Evolutionary conservation across 177 flowering plant species (phyloP), one percentile per base, ranked within the genome.

Genomic region (Telopea speciosissima): DNA sequence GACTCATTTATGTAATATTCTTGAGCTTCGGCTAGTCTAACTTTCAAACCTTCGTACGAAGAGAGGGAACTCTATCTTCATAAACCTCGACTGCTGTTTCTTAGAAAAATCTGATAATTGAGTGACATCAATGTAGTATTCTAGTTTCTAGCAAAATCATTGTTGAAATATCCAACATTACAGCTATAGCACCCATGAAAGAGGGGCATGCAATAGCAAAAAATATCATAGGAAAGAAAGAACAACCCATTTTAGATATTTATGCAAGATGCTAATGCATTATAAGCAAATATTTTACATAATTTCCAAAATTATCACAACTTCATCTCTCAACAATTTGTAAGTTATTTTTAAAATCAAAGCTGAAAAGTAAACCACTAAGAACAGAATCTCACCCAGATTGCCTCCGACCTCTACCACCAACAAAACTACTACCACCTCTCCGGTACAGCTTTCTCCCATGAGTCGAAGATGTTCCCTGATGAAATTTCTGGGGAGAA

Each of bases 371-470:
- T 12, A 3, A 19, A 58, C 61, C 8, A n/a, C 7, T 17, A 16
- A 54, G 0, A 58, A 58, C 23, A 58, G 8, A n/a, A 58, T 0
- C 36, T 62, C 65, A 62, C 65, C 31, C 31, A 14, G 33, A 63
- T 63, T 19, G 22, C 44, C 66, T 28, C 36, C 42, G 22, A 28
- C 66, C 66, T 63, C 66, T 63, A 40, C 42, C 42, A 28, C 66
- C 23, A 0, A 21, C 42, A 63, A 63, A 63, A 31, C 31, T 16
- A 17, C 66, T 36, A 63, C 24, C 61, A 58, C 61, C 61, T 7
- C 66, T 16, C 42, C 44, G 42, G 22, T 63, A 63, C 31, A 36
- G 44, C 13, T 63, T 63, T 19, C 42, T 63, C 66, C 66, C 66
- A 63, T 12, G 66, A 17, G 11, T 28, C 12, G 66, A 63, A 17